Evolutionary conservation across 2,329 filamentous ascomycete genomes (phyloP), one percentile per base, ranked within the genome.

Genomic region (Botryotinia calthae): DNA sequence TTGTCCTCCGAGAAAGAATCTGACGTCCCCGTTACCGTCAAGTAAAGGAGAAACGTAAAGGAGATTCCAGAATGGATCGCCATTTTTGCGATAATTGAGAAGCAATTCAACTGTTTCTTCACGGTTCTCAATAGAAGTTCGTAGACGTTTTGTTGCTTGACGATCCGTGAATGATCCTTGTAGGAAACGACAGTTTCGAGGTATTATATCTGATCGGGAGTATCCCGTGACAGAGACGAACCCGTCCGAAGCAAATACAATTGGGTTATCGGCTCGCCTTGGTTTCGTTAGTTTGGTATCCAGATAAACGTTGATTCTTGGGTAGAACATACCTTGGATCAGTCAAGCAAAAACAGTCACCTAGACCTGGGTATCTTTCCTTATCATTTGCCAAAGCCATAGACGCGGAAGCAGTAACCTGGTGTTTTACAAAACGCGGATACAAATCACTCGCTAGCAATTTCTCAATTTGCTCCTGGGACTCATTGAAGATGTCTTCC

Each of bases 301-400:
- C 20, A 34, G 46, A 42, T 22, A 9, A n/a, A 56, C 3, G 9
- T 31, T 9, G 16, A 18, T 31, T 9, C 12, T 54, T 40, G 25
- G 6, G n/a, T 44, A n/a, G 20, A 46, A 65, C 71, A 68, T 73
- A 81, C 79, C 71, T 76, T 20, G 86, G 86, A 76, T 89, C 85
- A 0, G 86, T 88, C 25, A 90, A 78, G 72, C 87, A 88, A 75
- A 90, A 90, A 34, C 87, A 87, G 66, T 87, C 84, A 14, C 87
- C 88, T 0, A 90, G 82, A 0, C 88, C 88, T 4, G 85, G 84
- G 70, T 86, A 89, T 73, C 78, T 81, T 37, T 68, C 82, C 77
- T 78, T 78, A 73, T 83, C 80, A 8, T 82, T 79, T 2, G 84
- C 82, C 4, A 89, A 78, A 1, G 86, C 84, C 54, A 81, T 79